Conservation (phyloP, 225 moss, liverwort and hornwort species). For the Antitrichia curtipendula region DNA sequence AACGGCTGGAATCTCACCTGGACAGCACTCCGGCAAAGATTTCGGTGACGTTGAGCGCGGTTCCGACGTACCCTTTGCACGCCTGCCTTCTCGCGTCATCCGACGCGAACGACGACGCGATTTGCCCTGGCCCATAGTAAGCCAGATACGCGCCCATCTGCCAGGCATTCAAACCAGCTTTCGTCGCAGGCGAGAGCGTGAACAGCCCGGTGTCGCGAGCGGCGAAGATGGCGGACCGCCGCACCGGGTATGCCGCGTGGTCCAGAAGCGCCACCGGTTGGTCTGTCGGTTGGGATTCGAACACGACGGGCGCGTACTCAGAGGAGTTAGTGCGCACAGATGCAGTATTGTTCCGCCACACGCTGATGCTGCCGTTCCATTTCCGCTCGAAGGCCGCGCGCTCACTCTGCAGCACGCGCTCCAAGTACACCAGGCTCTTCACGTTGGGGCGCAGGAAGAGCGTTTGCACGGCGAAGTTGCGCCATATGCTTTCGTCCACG, state of each 20-base stretch:
- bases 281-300: conserved; percentile 5
- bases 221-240: conserved; percentile 18
- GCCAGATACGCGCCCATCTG: conserved; percentile 57
- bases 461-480: conserved; percentile 32
- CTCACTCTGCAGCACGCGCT: conserved; percentile 37
- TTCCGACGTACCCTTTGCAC: conserved; percentile 50
- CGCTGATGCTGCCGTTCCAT: conserved; percentile 32
- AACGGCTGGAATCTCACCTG: conserved; percentile 8
- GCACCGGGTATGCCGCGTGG: neutral
- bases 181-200: conserved; percentile 47
- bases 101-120: conserved; percentile 10
- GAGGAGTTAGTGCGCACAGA: conserved; percentile 14
- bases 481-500: conserved; percentile 29
- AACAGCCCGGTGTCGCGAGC: conserved; percentile 39
- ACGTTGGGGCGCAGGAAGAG: conserved; percentile 45
- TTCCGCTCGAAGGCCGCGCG: conserved; percentile 44
- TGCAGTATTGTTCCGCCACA: neutral
- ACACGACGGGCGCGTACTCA: conserved; percentile 62
- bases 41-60: conserved; percentile 33
- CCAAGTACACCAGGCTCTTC: conserved; percentile 35
- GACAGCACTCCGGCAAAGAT: conserved; percentile 35
- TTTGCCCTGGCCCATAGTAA: conserved; percentile 28
- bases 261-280: neutral
- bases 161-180: conserved; percentile 19
- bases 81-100: conserved; percentile 8